phyloP scores from a whole-genome alignment of 371 early-diverging fungal genomes.

The Mortierella sp. region DNA sequence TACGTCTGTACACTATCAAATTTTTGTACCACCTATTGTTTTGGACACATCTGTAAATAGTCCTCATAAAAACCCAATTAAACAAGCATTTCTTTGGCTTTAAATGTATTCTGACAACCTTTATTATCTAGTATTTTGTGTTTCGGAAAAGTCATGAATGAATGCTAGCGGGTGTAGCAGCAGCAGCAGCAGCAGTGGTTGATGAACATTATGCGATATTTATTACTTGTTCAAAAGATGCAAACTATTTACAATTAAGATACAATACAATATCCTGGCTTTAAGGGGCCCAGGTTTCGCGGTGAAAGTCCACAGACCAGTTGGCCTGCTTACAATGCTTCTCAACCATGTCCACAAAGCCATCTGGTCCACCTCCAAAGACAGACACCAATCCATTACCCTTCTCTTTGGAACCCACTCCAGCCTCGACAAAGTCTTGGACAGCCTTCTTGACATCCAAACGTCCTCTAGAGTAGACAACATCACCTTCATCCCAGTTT shows the following conservation, averaged over 20 bases:
- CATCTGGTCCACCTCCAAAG: slow-evolving; percentile 54
- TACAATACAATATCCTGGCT: neutral
- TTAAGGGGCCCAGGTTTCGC: slow-evolving; percentile 56
- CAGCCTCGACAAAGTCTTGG: slow-evolving; percentile 33
- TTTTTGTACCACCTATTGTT: neutral
- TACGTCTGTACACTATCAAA: slow-evolving; percentile 4
- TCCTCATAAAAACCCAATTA: neutral
- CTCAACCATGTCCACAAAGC: slow-evolving; percentile 46
- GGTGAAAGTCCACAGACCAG: slow-evolving; percentile 52
- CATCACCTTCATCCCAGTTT: slow-evolving; percentile 56
- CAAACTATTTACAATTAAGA: neutral
- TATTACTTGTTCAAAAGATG: too few species aligned
- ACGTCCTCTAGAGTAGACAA: slow-evolving; percentile 38
- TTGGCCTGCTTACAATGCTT: slow-evolving; percentile 33
- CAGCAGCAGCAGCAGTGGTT: too few species aligned
- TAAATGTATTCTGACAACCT: too few species aligned
- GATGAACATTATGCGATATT: too few species aligned
- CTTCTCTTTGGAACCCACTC: slow-evolving; percentile 20
- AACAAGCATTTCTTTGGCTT: neutral
- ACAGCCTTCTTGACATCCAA: slow-evolving; percentile 41
- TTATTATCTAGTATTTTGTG: too few species aligned
- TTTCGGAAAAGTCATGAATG: too few species aligned
- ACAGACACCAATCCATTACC: slow-evolving; percentile 20
- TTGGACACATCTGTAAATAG: neutral
- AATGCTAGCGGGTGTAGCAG: too few species aligned